Base-by-base conservation (phyloP, 1,139 yeast genomes). In the Yamadazyma atmosphaerica region DNA sequence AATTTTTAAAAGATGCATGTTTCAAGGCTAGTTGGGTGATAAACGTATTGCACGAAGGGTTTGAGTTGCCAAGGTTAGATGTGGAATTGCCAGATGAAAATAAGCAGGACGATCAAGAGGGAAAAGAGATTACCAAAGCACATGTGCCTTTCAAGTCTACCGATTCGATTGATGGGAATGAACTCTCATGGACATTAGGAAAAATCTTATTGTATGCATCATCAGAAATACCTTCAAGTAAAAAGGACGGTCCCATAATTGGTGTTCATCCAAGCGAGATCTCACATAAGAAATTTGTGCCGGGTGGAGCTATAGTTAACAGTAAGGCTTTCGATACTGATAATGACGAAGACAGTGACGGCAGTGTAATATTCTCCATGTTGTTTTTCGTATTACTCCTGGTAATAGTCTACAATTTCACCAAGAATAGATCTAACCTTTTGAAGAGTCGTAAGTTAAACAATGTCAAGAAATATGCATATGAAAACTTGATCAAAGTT, bases 21-120 rank as follows among this genome's bases (percentile, higher is more conserved):
- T 86, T 86, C 61, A 86, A 86, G 51, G 90, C 92, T 7, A 79
- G 82, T 49, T 86, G 95, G 95, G 86, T 86, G 2, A 68, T 84
- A 27, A 84, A 82, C 55, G 68, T 86, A 12, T 62, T 86, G 31
- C 94, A 86, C 51, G 94, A 86, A 50, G 95, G 95, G 1, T 85
- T 84, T 55, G 83, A 77, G 31, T 63, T 86, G 28, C 94, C 95
- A 1, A 58, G 88, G 43, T 61, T 79, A 10, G 86, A 77, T 7
- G 44, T 79, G 29, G 84, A 79, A 30, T 54, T 71, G 0, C 56
- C 57, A 2, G 40, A 56, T 34, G 45, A 47, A 36, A 40, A 51
- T 34, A 36, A 30, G 4, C 12, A 28, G 10, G 5, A 5, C n/a
- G 11, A 26, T 4, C 17, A 26, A 26, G 57, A 56, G 5, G 55